Evolutionary conservation across 352 stramenopile genomes (phyloP), one percentile per base, ranked within the genome.

Genomic region (Pythium folliculosum): DNA sequence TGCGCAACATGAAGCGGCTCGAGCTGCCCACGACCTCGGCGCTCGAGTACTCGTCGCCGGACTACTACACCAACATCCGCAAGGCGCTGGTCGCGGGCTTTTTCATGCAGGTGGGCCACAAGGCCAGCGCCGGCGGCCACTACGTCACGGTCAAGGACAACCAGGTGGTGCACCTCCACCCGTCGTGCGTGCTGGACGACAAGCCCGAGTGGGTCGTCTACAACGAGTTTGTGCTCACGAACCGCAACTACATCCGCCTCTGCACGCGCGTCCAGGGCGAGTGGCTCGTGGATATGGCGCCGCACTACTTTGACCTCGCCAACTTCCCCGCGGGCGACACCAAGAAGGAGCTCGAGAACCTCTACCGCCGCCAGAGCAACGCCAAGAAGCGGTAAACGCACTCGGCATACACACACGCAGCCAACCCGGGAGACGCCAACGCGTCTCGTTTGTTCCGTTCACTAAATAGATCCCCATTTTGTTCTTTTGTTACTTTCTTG

Each of bases 101-200:
- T 82, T 99, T 99, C 81, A 99, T 99, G 97, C 84, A 95, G 58
- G 90, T 99, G 22, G 97, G 91, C 0, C 96, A 98, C 74, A 92
- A 91, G 68, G 72, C 71, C 8, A 82, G 73, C 30, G 64, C 63
- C 5, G 78, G 85, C 35, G 97, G 97, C 49, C 88, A 97, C 61
- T 99, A 99, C 80, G 77, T 99, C 32, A 99, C 98, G 6, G 92
- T 99, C 48, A 99, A 99, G 80, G 97, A 99, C 77, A 99, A 99
- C 78, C 97, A 99, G 77, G 88, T 98, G 12, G 97, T 99, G 37
- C 88, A 96, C 56, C 80, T 99, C 59, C 97, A 99, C 77, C 97
- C 97, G 54, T 96, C 93, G n/a, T 98, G 92, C 37, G 93, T 98
- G 50, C 77, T 99, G 1, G 90, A 98, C 68, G 89, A 92, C 71